phyloP scores from a whole-genome alignment of 2,329 filamentous ascomycete genomes.

The Sporothrix schenckii region DNA sequence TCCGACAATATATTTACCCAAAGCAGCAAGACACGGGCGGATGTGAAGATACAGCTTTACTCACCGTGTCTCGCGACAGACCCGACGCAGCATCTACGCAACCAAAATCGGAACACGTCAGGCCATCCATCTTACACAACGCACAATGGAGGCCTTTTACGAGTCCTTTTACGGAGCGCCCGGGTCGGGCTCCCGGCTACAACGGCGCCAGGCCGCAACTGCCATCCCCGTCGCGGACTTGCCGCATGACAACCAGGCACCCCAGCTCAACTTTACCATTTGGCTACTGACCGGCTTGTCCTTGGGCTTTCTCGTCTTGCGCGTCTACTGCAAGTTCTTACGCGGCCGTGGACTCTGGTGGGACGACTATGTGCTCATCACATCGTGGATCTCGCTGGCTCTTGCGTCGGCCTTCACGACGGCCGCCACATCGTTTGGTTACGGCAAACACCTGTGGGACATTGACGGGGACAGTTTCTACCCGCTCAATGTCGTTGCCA shows the following conservation, averaged over 20 bases:
- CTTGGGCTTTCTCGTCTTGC: constrained; percentile 37
- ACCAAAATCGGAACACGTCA: not conserved
- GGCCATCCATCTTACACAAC: not conserved
- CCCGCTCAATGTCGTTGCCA: constrained; percentile 36
- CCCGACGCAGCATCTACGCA: not conserved
- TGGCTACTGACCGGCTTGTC: constrained; percentile 36
- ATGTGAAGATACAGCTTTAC: constrained; percentile 1
- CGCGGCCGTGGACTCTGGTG: constrained; percentile 40
- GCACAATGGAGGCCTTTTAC: constrained; percentile 16
- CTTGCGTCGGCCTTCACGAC: constrained; percentile 35
- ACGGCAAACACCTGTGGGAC: constrained; percentile 39
- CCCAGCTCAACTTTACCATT: constrained; percentile 37
- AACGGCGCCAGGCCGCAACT: not conserved
- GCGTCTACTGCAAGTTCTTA: constrained; percentile 41
- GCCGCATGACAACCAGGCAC: constrained; percentile 35
- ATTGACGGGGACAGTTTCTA: constrained; percentile 21
- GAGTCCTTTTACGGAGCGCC: not conserved
- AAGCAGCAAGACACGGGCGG: not conserved
- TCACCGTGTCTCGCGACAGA: constrained; percentile 19
- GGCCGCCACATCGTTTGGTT: constrained; percentile 34
- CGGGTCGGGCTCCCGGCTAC: not conserved
- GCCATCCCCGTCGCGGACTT: constrained; percentile 12
- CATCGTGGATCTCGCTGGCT: constrained; percentile 38
- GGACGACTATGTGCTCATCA: constrained; percentile 40
- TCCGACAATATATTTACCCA: not conserved